Conservation (phyloP, 2,329 filamentous ascomycete genomes). For the Colletotrichum kahawae region DNA sequence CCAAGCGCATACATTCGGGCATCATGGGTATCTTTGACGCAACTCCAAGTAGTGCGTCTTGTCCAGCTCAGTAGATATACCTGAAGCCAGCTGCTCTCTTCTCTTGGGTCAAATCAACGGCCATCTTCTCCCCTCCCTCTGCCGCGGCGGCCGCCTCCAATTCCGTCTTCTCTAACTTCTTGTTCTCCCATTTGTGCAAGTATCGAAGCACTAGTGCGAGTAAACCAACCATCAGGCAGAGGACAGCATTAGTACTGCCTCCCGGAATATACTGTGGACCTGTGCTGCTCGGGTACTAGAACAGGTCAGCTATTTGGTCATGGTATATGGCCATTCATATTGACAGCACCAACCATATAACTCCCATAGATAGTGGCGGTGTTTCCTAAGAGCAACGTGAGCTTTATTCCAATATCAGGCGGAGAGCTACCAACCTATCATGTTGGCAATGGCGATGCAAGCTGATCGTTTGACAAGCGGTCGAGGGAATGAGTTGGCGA, state of each 20-base stretch:
- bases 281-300: constrained; percentile 43
- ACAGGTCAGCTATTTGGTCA: background rate
- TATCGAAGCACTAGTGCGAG: constrained; percentile 58
- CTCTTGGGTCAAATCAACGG: background rate
- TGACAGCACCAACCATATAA: background rate
- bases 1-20: background rate
- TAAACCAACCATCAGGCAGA: constrained; percentile 64
- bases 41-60: background rate
- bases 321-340: background rate
- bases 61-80: constrained; percentile 31
- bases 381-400: constrained; percentile 49
- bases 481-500: constrained; percentile 74
- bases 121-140: constrained; percentile 12
- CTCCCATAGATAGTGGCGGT: constrained; percentile 48
- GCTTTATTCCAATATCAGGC: background rate
- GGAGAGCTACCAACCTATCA: constrained; percentile 43
- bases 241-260: constrained; percentile 64
- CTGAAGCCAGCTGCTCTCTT: constrained; percentile 31
- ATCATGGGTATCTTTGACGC: background rate
- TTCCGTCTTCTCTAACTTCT: constrained; percentile 56
- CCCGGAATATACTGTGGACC: constrained; percentile 53
- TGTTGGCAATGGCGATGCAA: constrained; percentile 69
- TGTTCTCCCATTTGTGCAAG: constrained; percentile 65
- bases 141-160: constrained; percentile 26
- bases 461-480: constrained; percentile 70